Evolutionary conservation across 106 monocot species (phyloP), one percentile per base, ranked within the genome.

Genomic region (Dendrobium chrysotoxum): DNA sequence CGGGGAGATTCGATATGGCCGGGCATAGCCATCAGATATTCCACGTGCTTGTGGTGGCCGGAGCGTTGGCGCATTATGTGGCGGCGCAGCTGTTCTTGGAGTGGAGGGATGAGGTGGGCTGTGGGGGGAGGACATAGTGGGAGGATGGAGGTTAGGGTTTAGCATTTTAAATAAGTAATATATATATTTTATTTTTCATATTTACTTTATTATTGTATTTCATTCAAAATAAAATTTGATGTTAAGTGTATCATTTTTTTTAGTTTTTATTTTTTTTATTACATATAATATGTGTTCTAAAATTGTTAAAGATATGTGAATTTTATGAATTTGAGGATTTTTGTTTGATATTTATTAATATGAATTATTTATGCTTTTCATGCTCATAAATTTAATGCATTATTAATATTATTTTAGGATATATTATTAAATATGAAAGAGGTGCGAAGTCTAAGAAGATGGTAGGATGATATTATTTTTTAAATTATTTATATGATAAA

Each of bases 1-100:
- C 96, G 0, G 93, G 96, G 21, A 21, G 2, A 9, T 96, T 93
- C 54, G 96, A 96, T 40, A 57, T 96, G 1, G 81, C 87, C 35
- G 93, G 96, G 0, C 91, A 92, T 25, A 93, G 96, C 72, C 96
- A 96, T 42, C 96, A 96, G 86, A 96, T 96, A 50, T 96, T 96
- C 79, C 93, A 96, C 40, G 72, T 90, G 47, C 85, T 93, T 61
- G 96, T 96, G 16, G 66, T 93, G 30, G 82, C 46, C 42, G 93
- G 96, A 21, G 96, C 96, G 28, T 35, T 93, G 4, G 93, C 90
- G 0, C 96, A 96, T 53, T 93, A 93, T 45, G 86, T 45, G 1
- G 93, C 92, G 0, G 88, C 88, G 16, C 68, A 82, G 11, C 50
- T 93, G 8, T 84, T 96, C 68, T 70, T 96, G 26, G 53, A 93